phyloP scores from a whole-genome alignment of 2,329 filamentous ascomycete species.

The Penicillium expansum region DNA sequence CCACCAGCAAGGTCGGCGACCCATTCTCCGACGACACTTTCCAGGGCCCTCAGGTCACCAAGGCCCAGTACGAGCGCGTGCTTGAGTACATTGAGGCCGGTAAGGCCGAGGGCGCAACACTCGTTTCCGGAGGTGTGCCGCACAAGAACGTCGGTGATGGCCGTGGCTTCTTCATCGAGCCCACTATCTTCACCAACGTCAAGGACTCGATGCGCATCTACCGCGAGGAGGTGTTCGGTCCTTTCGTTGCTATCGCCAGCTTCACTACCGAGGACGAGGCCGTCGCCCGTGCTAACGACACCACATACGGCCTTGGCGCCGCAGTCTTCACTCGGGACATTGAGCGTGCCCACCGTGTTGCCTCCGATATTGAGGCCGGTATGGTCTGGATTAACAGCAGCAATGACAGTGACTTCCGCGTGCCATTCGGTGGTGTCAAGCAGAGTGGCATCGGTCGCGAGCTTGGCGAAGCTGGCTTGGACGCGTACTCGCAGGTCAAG shows the following conservation, averaged over 20 bases:
- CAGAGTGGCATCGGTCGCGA: constrained; percentile 62
- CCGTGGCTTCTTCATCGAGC: constrained; percentile 64
- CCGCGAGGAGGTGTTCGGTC: constrained; percentile 63
- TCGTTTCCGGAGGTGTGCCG: constrained; percentile 61
- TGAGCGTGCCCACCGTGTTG: constrained; percentile 57
- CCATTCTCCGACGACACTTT: constrained; percentile 38
- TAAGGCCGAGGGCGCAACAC: constrained; percentile 67
- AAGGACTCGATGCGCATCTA: constrained; percentile 58
- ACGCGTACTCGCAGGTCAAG: constrained; percentile 62
- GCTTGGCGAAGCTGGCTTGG: constrained; percentile 59
- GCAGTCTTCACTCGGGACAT: constrained; percentile 54
- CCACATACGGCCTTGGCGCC: constrained; percentile 36
- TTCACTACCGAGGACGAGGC: constrained; percentile 62
- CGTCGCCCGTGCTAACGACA: constrained; percentile 58
- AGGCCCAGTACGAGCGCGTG: constrained; percentile 49
- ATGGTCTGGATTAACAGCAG: constrained; percentile 69
- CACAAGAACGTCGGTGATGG: constrained; percentile 54
- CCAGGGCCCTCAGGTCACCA: constrained; percentile 39
- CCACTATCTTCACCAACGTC: constrained; percentile 59
- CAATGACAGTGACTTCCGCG: constrained; percentile 47
- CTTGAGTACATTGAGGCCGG: constrained; percentile 68
- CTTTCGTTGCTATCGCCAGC: constrained; percentile 57
- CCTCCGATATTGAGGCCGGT: constrained; percentile 60
- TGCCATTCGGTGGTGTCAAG: constrained; percentile 63
- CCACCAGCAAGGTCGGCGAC: constrained; percentile 38